Conservation (phyloP, 1,284 basidiomycete species). For the Kalmanozyma brasiliensis region DNA sequence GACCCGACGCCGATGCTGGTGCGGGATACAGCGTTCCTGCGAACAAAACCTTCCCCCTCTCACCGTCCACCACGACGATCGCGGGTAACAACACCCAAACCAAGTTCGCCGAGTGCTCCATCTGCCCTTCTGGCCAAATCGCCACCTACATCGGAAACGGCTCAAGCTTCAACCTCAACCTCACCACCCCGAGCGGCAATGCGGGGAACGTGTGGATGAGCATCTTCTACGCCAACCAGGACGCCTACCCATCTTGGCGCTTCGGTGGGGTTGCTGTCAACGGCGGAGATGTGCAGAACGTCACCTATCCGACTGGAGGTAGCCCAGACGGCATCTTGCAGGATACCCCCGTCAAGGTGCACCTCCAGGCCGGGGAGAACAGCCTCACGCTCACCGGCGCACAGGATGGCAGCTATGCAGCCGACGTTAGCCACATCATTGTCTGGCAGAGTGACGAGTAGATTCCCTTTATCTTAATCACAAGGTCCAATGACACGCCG, state of each 20-base stretch:
- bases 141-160: constrained; percentile 24
- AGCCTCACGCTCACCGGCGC: constrained; percentile 18
- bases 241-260: constrained; percentile 19
- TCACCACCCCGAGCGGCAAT: constrained; percentile 14
- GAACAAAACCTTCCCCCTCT: constrained; percentile 14
- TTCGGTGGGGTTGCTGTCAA: constrained; percentile 12
- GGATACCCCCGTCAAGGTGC: constrained; percentile 28
- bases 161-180: constrained; percentile 15
- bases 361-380: constrained; percentile 15
- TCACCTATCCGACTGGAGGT: constrained; percentile 30
- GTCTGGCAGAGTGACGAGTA: constrained; percentile 32
- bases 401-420: constrained; percentile 8
- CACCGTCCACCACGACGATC: constrained; percentile 5
- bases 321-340: constrained; percentile 11
- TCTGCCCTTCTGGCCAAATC: constrained; percentile 19
- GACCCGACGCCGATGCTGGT: neutral
- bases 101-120: constrained; percentile 7
- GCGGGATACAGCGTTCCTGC: constrained; percentile 4
- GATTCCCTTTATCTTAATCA: no score
- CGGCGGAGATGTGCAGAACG: neutral
- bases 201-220: constrained; percentile 24
- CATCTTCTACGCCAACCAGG: constrained; percentile 22
- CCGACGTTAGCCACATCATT: constrained; percentile 29
- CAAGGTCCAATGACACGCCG: no score
- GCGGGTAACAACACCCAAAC: constrained; percentile 1